Conservation (phyloP, 768 basidiomycete species). For the Russula compacta region DNA sequence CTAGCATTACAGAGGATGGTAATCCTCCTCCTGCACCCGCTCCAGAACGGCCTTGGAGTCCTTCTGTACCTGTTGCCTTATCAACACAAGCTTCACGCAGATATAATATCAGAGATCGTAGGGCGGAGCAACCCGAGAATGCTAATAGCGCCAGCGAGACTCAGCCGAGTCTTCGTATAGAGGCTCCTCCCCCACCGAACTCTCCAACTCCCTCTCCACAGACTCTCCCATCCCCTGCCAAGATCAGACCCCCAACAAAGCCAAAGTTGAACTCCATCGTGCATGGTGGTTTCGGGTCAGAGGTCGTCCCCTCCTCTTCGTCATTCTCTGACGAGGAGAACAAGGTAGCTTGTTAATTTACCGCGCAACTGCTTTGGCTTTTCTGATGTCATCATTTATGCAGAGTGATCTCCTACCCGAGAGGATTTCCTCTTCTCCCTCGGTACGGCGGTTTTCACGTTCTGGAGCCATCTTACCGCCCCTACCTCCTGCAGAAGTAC, state of each 20-base stretch:
- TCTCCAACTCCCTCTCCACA: constrained; percentile 18
- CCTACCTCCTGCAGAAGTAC: not conserved
- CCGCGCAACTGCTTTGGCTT: not conserved
- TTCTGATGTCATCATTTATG: not conserved
- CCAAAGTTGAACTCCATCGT: constrained; percentile 34
- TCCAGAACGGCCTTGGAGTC: constrained; percentile 17
- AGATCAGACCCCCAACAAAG: not conserved
- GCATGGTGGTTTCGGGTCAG: constrained; percentile 41
- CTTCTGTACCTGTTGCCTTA: constrained; percentile 15
- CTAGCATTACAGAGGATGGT: not conserved
- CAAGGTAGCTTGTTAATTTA: not conserved
- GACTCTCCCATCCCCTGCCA: not conserved
- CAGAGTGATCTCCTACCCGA: not conserved
- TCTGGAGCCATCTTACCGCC: not conserved
- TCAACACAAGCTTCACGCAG: constrained; percentile 6
- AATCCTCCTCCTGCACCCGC: too few species aligned
- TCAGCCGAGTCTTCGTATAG: not conserved
- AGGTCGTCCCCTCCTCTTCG: constrained; percentile 29
- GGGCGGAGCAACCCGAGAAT: not conserved
- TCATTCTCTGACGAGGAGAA: not conserved
- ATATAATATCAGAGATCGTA: not conserved
- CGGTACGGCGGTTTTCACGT: not conserved
- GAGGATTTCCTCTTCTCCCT: not conserved
- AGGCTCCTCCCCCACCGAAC: not conserved
- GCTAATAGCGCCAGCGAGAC: not conserved